Conservation (phyloP, 106 monocot species). For the Narthecium ossifragum region DNA sequence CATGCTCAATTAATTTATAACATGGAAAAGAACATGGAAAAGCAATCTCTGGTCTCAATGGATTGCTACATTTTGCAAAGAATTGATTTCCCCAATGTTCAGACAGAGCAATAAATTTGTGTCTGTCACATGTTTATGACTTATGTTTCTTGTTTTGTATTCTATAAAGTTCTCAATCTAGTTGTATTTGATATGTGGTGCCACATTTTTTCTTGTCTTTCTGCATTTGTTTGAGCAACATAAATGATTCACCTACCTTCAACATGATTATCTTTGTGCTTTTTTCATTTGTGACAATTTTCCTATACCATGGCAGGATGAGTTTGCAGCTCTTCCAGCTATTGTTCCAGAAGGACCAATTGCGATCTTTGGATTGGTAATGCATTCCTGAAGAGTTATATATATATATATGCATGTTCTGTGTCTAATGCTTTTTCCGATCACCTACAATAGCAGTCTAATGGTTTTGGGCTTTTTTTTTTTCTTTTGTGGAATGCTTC, state of each 20-base stretch:
- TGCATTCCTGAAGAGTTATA: neutral
- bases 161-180: neutral
- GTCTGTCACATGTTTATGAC: neutral
- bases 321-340: conserved; percentile 83
- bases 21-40: too few relatives aligned
- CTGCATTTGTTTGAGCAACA: neutral
- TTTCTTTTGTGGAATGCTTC: neutral
- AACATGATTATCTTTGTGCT: neutral
- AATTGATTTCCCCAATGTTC: too few relatives aligned
- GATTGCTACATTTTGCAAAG: too few relatives aligned
- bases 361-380: conserved; percentile 92
- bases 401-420: neutral
- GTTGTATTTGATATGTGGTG: neutral
- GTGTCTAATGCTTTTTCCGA: neutral
- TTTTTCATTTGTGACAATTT: neutral
- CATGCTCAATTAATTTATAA: too few relatives aligned
- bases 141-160: neutral
- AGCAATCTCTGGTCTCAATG: too few relatives aligned
- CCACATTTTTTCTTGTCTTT: neutral
- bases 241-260: neutral
- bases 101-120: neutral
- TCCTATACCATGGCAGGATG: conserved; percentile 68
- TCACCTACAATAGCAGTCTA: neutral
- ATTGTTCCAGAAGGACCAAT: conserved; percentile 82
- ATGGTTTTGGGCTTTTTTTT: neutral